Evolutionary conservation across 129 eudicot species (phyloP).

Genomic region (Arctium lappa): DNA sequence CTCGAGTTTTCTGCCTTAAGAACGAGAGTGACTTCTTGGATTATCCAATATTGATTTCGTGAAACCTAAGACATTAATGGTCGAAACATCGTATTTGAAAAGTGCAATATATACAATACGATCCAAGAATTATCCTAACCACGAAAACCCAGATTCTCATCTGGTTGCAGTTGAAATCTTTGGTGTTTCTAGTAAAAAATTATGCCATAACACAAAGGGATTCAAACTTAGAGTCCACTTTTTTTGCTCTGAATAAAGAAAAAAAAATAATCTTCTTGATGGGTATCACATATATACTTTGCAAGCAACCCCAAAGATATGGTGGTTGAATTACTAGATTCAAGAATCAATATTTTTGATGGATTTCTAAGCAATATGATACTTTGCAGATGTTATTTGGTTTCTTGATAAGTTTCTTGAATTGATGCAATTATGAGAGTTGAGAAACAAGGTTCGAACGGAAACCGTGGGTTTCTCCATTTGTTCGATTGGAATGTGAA

Average conservation of each 20-base stretch:
- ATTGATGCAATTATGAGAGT: slow-evolving; percentile 51
- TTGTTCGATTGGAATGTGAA: slow-evolving; percentile 88
- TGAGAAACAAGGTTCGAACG: slow-evolving; percentile 65
- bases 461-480: slow-evolving; percentile 75
- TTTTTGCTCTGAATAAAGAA: not conserved
- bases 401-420: not conserved
- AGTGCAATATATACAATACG: not conserved
- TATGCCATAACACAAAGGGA: not conserved
- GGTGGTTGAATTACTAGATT: slow-evolving; percentile 22
- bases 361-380: slow-evolving; percentile 18
- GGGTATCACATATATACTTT: slow-evolving; percentile 22
- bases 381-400: slow-evolving; percentile 36
- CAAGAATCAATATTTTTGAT: slow-evolving; percentile 9
- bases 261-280: slow-evolving; percentile 13
- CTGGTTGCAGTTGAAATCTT: not conserved
- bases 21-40: no score
- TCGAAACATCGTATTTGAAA: not conserved
- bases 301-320: slow-evolving; percentile 31
- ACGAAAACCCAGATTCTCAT: not conserved
- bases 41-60: not conserved
- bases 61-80: not conserved
- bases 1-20: no score
- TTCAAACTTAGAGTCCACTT: not conserved
- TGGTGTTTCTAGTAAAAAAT: not conserved
- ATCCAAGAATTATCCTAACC: not conserved